A percentile compares a stretch with the other conserved stretches of the same genome.
Evolutionary conservation across 495 filamentous ascomycete species (phyloP).

Genomic region (Tirmania nivea): DNA sequence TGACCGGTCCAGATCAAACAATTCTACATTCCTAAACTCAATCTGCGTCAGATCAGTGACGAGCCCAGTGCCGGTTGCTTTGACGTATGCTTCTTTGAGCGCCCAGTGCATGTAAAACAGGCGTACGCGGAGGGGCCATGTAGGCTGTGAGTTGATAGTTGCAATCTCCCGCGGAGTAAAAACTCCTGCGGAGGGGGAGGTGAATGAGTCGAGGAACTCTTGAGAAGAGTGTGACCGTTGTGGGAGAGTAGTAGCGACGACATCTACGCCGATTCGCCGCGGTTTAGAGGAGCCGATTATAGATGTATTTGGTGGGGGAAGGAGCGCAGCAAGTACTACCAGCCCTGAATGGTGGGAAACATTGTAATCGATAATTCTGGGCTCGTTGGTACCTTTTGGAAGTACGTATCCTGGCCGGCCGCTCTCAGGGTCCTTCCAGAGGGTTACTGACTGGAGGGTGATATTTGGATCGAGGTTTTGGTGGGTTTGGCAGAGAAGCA

Average conservation of each 20-base stretch:
- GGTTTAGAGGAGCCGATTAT: not conserved
- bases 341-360: conserved; percentile 12
- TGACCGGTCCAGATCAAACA: not conserved
- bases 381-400: not conserved
- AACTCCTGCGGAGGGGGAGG: conserved; percentile 3
- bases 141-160: conserved; percentile 1
- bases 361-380: conserved; percentile 12
- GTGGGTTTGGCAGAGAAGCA: not conserved
- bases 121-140: conserved; percentile 5
- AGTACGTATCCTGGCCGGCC: conserved; percentile 9
- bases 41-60: conserved; percentile 11
- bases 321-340: not conserved
- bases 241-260: conserved; percentile 11
- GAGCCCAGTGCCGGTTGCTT: conserved; percentile 15
- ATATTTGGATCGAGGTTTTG: not conserved
- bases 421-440: conserved; percentile 7
- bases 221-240: conserved; percentile 1
- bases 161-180: conserved; percentile 11
- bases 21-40: conserved; percentile 9
- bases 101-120: conserved; percentile 16
- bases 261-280: conserved; percentile 11
- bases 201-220: conserved; percentile 11
- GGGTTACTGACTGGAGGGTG: conserved; percentile 5
- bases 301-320: not conserved
- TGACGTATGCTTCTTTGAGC: conserved; percentile 19